Conservation (phyloP, 2,329 filamentous ascomycete species). For the Pezicula neosporulosa region DNA sequence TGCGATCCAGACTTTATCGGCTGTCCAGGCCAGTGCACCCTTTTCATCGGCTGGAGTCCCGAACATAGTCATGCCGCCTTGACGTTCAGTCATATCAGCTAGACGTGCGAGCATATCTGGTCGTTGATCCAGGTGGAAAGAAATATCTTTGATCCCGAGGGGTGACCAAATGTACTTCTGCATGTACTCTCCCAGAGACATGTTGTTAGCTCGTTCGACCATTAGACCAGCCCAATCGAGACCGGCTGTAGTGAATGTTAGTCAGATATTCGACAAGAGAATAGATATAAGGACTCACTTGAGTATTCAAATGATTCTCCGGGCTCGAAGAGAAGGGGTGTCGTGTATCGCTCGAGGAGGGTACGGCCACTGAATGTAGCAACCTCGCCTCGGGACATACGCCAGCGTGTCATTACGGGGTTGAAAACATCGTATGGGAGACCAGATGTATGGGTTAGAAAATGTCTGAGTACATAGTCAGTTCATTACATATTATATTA, state of each 20-base stretch:
- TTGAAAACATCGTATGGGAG: conserved; percentile 19
- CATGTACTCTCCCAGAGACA: conserved; percentile 1
- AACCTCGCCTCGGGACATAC: conserved; percentile 1
- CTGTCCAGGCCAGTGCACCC: background rate
- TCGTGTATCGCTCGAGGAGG: background rate
- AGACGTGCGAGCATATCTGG: conserved; percentile 4
- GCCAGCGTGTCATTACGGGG: conserved; percentile 11
- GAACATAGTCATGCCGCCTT: conserved; percentile 1
- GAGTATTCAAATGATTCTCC: conserved; percentile 57
- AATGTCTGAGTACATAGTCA: conserved; percentile 12
- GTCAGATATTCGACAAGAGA: background rate
- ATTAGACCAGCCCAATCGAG: conserved; percentile 51
- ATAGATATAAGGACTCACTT: background rate
- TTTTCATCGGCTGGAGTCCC: background rate
- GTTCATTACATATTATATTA: background rate
- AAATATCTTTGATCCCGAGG: conserved; percentile 10
- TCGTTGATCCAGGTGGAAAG: conserved; percentile 7
- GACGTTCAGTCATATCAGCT: conserved; percentile 4
- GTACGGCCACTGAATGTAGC: background rate
- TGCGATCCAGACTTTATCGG: background rate
- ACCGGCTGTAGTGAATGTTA: conserved; percentile 12
- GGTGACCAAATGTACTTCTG: conserved; percentile 3
- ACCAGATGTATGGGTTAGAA: conserved; percentile 24
- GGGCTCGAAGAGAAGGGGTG: conserved; percentile 61
- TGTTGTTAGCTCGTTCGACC: conserved; percentile 34